Evolutionary conservation across 2,329 filamentous ascomycete species (phyloP).

Genomic region (Penicillium sp.): DNA sequence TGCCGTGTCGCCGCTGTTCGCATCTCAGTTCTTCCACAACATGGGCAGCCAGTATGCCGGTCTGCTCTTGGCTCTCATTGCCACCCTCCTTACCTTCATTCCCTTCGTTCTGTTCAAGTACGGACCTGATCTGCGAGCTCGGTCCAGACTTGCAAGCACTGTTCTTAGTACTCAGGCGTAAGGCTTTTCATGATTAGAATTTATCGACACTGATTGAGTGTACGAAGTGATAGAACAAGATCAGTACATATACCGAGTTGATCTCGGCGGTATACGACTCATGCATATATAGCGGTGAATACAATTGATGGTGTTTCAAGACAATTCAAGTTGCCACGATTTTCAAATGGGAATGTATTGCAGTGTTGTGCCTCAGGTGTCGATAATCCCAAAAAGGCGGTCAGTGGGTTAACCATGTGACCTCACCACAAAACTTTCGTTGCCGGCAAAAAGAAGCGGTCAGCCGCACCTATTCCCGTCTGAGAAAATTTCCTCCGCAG

Average conservation of each 20-base stretch:
- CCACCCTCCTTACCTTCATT: slow-evolving; percentile 36
- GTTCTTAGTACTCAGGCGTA: slow-evolving; percentile 8
- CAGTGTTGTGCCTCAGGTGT: background rate
- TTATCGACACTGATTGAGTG: background rate
- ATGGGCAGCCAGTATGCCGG: slow-evolving; percentile 55
- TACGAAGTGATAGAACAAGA: background rate
- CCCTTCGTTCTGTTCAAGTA: slow-evolving; percentile 32
- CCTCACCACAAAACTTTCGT: background rate
- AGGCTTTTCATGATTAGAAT: background rate
- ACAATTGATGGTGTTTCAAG: background rate
- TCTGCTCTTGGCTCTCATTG: slow-evolving; percentile 49
- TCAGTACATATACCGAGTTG: background rate
- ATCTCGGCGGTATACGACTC: background rate
- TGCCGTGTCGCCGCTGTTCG: slow-evolving; percentile 53
- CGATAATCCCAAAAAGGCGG: background rate
- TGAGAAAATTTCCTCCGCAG: background rate
- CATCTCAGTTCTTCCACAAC: slow-evolving; percentile 54
- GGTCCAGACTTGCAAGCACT: slow-evolving; percentile 31
- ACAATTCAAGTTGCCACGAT: background rate
- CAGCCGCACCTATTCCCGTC: background rate
- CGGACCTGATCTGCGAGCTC: slow-evolving; percentile 29
- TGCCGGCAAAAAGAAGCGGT: background rate
- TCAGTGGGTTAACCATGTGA: background rate
- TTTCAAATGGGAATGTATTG: background rate
- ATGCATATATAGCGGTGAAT: slow-evolving; percentile 1